Base-by-base conservation (phyloP, 1,284 basidiomycete species). In the Ceratobasidium sp. region DNA sequence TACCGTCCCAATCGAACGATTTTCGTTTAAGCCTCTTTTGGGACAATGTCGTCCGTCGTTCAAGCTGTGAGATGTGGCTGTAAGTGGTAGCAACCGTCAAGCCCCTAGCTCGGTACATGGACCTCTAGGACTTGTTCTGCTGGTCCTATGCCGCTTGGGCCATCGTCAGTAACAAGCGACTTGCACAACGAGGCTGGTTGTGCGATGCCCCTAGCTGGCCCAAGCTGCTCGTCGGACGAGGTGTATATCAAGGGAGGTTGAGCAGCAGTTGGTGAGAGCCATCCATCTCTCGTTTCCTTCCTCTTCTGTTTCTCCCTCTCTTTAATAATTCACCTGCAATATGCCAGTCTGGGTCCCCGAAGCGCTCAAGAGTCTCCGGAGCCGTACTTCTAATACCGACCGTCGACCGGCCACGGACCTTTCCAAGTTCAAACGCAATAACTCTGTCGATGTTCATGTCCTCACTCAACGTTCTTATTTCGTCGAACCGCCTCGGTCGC, bases 331-430 rank as follows among this genome's bases (percentile, higher is more conserved):
- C n/a, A 7, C 44, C n/a, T 46, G 44, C 52, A 44, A 44, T 66
- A 76, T 76, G 74, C 74, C 74, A 42, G 13, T 40, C 64, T 76
- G 74, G 74, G 15, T 54, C 26, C 23, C 48, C 40, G 67, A 42
- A 23, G 38, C 74, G 42, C 26, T 76, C 74, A 76, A 76, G 54
- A 15, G 52, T 44, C 38, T 69, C 6, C 67, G 67, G 23, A 69
- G 38, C n/a, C 54, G 52, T 33, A 33, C 33, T 20, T 44, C 66
- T 9, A 28, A 17, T 40, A 20, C 67, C 17, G 66, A 68, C 6
- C 54, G 52, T 26, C 67, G 52, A 38, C 67, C 67, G 12, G 23
- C 46, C 65, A 38, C 20, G 20, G 52, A 69, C 17, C 20, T 26
- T n/a, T 15, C 52, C 40, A n/a, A 40, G 38, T 23, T 56, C 33